Evolutionary conservation across 2,329 filamentous ascomycete genomes (phyloP), one percentile per base, ranked within the genome.

Genomic region (Ilyonectria robusta): DNA sequence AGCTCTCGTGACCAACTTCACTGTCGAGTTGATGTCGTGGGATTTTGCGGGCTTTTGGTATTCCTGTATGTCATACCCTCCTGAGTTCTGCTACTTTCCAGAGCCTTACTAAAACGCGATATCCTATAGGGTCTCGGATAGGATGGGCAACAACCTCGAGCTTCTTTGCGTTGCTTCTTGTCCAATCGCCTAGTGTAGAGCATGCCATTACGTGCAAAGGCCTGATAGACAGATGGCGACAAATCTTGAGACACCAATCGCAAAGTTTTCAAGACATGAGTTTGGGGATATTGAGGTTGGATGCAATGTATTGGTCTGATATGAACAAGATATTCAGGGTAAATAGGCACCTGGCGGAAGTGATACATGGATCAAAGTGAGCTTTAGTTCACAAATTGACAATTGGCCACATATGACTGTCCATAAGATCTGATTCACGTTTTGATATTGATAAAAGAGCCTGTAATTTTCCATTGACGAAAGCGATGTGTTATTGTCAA

Each of bases 1-100:
- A 13, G 29, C 11, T n/a, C 23, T 51, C 8, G 48, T 51, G 26
- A 51, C 26, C 15, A 51, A 51, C 17, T 51, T 51, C 21, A 54
- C 50, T 11, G 50, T 54, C n/a, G 50, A 54, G 31, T 54, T 54
- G 50, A 54, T 54, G 50, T 54, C 50, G 3, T 54, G 50, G 50
- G 50, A 54, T 15, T 54, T 54, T 15, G 50, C 50, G 4, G 31
- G 50, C 50, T 54, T 54, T 10, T 54, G 50, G 50, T 37, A 54
- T 19, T 54, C 50, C 19, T 54, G 50, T 54, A 13, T 6, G 50
- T 33, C 31, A 33, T 11, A 33, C 8, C 26, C n/a, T 19, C 6
- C 29, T 3, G 9, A 19, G 7, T 10, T 8, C 31, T 51, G 48
- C 33, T n/a, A 53, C 4, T 53, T 33, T 19, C 15, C 37, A 37